Conservation (phyloP, 208 protist species). For the Crithidia fasciculata region DNA sequence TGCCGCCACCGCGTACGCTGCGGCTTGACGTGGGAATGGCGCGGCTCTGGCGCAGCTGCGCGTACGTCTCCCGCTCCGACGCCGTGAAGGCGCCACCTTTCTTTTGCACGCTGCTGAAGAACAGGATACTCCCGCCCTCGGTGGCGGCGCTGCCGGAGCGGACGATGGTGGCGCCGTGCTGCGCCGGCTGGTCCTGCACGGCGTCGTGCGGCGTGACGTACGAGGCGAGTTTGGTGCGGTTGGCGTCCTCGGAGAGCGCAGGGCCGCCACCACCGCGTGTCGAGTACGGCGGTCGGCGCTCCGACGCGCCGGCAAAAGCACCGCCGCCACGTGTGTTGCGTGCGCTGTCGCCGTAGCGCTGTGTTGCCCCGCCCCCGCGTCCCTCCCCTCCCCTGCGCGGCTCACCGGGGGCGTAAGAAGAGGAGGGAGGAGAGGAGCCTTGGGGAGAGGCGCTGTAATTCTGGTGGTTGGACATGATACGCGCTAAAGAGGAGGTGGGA, state of each 20-base stretch:
- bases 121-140: slow-evolving; percentile 64
- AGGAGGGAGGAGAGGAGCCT: background rate
- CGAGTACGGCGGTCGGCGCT: background rate
- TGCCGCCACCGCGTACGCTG: slow-evolving; percentile 29
- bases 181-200: slow-evolving; percentile 56
- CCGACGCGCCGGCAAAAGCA: background rate
- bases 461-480: too few species aligned
- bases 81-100: slow-evolving; percentile 79
- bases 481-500: too few species aligned
- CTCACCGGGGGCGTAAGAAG: background rate
- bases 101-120: slow-evolving; percentile 86
- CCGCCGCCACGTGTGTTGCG: background rate
- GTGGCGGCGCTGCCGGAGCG: slow-evolving; percentile 53
- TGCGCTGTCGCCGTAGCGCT: background rate
- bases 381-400: background rate
- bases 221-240: slow-evolving; percentile 36
- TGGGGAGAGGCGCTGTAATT: background rate
- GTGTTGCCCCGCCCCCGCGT: background rate
- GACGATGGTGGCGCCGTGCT: slow-evolving; percentile 78
- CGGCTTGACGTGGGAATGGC: slow-evolving; percentile 47
- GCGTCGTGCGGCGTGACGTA: slow-evolving; percentile 70
- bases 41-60: slow-evolving; percentile 63
- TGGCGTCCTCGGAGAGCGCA: slow-evolving; percentile 13
- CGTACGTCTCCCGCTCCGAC: slow-evolving; percentile 68
- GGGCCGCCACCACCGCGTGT: background rate